Evolutionary conservation across 441 rosid species (phyloP).

Genomic region (Kokia cookei): DNA sequence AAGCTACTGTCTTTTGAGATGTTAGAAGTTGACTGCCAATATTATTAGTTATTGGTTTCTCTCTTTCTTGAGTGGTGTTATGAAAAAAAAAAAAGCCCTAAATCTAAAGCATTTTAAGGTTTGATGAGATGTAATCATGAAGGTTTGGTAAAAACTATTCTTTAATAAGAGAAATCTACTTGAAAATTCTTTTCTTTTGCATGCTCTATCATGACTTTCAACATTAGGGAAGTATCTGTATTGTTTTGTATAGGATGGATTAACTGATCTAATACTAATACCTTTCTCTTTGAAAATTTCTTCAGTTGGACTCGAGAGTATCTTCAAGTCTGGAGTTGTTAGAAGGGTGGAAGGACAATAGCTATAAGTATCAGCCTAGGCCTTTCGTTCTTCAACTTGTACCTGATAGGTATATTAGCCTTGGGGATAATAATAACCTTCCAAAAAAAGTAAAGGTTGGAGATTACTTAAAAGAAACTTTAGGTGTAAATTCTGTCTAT

Average conservation of each 20-base stretch:
- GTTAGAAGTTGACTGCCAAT: neutral
- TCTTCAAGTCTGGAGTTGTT: constrained; percentile 8
- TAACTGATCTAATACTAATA: neutral
- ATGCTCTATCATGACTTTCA: neutral
- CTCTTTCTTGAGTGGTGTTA: neutral
- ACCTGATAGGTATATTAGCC: constrained; percentile 24
- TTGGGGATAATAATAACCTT: constrained; percentile 8
- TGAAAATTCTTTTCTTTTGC: neutral
- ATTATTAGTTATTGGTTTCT: neutral
- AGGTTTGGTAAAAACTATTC: neutral
- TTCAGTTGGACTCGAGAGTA: constrained; percentile 22
- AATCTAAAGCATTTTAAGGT: neutral
- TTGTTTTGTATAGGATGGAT: neutral
- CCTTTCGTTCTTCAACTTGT: constrained; percentile 27
- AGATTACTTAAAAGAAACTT: constrained; percentile 12
- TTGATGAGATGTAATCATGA: neutral
- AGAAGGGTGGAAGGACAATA: constrained; percentile 9
- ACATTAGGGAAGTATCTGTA: neutral
- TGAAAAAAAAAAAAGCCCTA: neutral
- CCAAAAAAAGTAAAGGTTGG: constrained; percentile 8
- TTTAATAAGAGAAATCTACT: neutral
- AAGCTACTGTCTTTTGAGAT: neutral
- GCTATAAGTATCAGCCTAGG: constrained; percentile 16
- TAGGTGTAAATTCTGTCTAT: constrained; percentile 10
- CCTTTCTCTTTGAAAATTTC: constrained; percentile 2